Percentiles rank a stretch among this genome's conserved stretches.
phyloP scores from a whole-genome alignment of 495 filamentous ascomycete species.

The Barbatosphaeria neglecta region DNA sequence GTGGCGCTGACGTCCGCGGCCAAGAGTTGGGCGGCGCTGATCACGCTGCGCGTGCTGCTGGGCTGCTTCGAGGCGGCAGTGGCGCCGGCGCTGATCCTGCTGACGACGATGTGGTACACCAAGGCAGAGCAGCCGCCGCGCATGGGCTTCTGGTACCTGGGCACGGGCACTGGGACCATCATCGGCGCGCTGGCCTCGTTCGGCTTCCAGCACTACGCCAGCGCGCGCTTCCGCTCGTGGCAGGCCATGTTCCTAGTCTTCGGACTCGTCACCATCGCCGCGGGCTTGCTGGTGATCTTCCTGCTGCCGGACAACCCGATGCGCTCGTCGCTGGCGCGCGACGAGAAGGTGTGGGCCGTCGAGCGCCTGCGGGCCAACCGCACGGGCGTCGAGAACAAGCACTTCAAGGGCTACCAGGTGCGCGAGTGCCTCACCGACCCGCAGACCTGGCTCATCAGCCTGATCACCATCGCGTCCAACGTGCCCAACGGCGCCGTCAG shows the following conservation, averaged over 20 bases:
- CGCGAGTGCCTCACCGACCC: conserved; percentile 45
- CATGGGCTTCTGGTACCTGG: conserved; percentile 19
- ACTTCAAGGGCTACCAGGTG: conserved; percentile 50
- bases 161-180: conserved; percentile 11
- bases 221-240: conserved; percentile 20
- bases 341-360: conserved; percentile 26
- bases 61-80: conserved; percentile 16
- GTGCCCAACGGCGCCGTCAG: conserved; percentile 12
- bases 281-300: conserved; percentile 13
- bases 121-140: conserved; percentile 18
- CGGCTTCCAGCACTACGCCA: conserved; percentile 12
- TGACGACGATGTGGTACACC: conserved; percentile 23
- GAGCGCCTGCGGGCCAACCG: conserved; percentile 50
- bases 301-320: conserved; percentile 39
- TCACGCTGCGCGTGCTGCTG: conserved; percentile 11
- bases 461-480: conserved; percentile 7
- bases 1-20: conserved; percentile 10
- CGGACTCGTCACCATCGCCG: conserved; percentile 23
- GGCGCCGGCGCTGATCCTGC: conserved; percentile 18
- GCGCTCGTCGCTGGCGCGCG: conserved; percentile 31
- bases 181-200: conserved; percentile 12
- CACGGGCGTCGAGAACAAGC: conserved; percentile 57
- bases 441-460: conserved; percentile 31
- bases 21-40: conserved; percentile 12
- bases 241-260: conserved; percentile 31